Base-by-base conservation (phyloP, 441 rosid genomes). In the Isatis lusitanica region DNA sequence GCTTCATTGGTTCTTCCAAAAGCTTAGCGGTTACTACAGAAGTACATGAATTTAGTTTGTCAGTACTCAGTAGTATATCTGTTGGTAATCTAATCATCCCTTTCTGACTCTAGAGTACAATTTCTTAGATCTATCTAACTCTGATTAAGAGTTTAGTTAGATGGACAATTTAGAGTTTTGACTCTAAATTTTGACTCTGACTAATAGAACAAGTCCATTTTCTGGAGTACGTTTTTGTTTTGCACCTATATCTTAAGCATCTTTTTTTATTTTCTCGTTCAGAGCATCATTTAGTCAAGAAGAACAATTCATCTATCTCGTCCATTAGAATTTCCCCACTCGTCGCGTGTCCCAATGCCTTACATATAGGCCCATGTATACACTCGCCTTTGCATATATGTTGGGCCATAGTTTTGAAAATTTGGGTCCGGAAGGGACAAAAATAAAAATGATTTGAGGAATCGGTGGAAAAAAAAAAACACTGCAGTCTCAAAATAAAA, bases 1-100 rank as follows among this genome's bases (percentile, higher is more conserved):
- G 10, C 65, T 73, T 63, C 81, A 74, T 53, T 78, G 75, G 78
- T 68, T 68, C 63, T 68, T 61, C 51, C 59, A 17, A 53, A 59
- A 63, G 55, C 35, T 73, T 13, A 60, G 4, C 0, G 42, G 30
- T 61, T 59, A 50, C 43, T 51, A 60, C 44, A 8, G 28, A 46
- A 38, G 30, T 31, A 65, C 60, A 17, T 66, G 26, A 56, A 26
- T 4, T 33, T 35, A 17, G 24, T 64, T 47, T 31, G 10, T 64
- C 43, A 47, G 38, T 28, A 9, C 9, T 16, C 24, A n/a, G n/a
- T 43, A 26, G 52, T 40, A 16, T 51, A n/a, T 48, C 7, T 63
- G 47, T 53, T 63, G 70, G 63, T 42, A 42, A 42, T 31, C 9
- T 63, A 10, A 64, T 56, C 21, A 35, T 46, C 43, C 1, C 50